Conservation (phyloP, 768 basidiomycete species). For the Boletus rubroflammeus region DNA sequence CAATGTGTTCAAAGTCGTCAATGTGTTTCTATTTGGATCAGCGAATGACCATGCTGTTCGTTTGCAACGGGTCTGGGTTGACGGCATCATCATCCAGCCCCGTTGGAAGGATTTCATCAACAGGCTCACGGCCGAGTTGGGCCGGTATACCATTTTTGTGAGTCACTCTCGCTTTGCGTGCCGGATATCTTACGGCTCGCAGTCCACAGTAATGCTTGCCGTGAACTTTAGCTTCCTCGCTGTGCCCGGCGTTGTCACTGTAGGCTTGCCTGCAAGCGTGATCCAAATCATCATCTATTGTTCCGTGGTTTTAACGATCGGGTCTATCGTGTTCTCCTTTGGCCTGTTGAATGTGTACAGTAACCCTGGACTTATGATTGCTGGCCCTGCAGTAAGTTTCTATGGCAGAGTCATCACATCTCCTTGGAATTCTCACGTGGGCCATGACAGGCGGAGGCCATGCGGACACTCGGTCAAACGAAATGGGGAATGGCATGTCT, state of each 20-base stretch:
- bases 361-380: conserved; percentile 4
- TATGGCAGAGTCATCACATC: too few relatives aligned
- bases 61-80: conserved; percentile 15
- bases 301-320: conserved; percentile 10
- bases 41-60: conserved; percentile 8
- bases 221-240: conserved; percentile 16
- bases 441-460: neutral
- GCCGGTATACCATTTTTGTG: conserved; percentile 13
- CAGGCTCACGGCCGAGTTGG: conserved; percentile 4
- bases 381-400: conserved; percentile 6
- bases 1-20: neutral
- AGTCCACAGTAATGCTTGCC: conserved; percentile 19
- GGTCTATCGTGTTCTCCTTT: conserved; percentile 16
- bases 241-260: conserved; percentile 2
- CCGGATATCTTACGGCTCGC: neutral
- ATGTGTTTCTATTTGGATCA: conserved; percentile 1
- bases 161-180: neutral
- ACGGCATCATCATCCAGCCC: conserved; percentile 8
- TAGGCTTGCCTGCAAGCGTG: neutral
- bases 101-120: conserved; percentile 12
- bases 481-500: conserved; percentile 9
- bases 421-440: neutral
- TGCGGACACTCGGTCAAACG: conserved; percentile 2
- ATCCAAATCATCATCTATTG: conserved; percentile 13
- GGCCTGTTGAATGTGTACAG: conserved; percentile 11